phyloP scores from a whole-genome alignment of 2,329 filamentous ascomycete species.

The Dactylellina cionopaga region DNA sequence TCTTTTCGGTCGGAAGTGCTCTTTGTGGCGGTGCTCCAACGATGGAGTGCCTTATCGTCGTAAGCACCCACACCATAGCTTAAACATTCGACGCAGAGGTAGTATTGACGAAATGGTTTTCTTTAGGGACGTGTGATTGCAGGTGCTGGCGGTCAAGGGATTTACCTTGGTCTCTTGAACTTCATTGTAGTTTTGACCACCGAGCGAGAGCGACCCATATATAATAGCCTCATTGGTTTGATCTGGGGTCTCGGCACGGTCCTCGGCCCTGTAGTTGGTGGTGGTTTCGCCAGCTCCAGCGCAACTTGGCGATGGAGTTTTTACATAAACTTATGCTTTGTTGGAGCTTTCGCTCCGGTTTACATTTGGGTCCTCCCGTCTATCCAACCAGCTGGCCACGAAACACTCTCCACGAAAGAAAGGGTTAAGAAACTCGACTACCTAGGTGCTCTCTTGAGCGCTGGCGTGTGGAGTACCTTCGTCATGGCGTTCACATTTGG shows the following conservation, averaged over 20 bases:
- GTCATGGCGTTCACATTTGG: conserved; percentile 67
- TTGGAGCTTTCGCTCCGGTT: conserved; percentile 62
- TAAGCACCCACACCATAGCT: background rate
- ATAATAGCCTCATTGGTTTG: conserved; percentile 56
- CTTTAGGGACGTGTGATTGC: conserved; percentile 63
- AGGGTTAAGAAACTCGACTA: conserved; percentile 62
- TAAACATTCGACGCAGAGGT: background rate
- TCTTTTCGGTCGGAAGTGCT: conserved; percentile 59
- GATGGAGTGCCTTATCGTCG: conserved; percentile 56
- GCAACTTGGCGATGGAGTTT: conserved; percentile 65
- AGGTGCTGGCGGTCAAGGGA: conserved; percentile 64
- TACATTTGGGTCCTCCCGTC: conserved; percentile 64
- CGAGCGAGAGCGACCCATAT: conserved; percentile 58
- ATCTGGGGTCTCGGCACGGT: conserved; percentile 63
- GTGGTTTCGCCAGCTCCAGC: conserved; percentile 62
- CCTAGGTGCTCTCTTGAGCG: conserved; percentile 63
- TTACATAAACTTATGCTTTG: conserved; percentile 68
- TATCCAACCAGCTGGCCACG: conserved; percentile 54
- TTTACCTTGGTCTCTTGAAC: conserved; percentile 61
- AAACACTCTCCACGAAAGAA: conserved; percentile 37
- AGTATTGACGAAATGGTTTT: conserved; percentile 8
- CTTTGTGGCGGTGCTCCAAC: conserved; percentile 59
- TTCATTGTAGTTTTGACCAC: conserved; percentile 58
- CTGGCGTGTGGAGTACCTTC: conserved; percentile 61
- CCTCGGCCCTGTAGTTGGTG: conserved; percentile 65